A percentile compares a stretch with the other conserved stretches of the same genome.
Evolutionary conservation across 768 basidiomycete genomes (phyloP).

Genomic region (Amanita polypyramis): DNA sequence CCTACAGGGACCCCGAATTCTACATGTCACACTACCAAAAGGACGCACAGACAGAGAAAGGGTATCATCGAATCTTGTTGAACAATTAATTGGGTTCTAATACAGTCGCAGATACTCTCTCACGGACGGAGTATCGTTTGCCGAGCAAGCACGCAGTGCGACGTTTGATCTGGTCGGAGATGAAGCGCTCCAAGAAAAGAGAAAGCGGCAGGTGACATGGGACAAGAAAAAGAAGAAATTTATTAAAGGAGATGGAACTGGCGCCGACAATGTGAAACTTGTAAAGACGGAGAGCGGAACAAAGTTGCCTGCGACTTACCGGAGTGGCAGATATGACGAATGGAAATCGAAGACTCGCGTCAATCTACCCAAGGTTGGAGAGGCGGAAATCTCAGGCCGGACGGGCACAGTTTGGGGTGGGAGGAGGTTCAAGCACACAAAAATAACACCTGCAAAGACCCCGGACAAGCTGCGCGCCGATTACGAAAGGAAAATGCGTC

Average conservation of each 20-base stretch:
- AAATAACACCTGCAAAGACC: constrained; percentile 54
- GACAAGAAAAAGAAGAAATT: constrained; percentile 97
- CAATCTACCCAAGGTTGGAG: constrained; percentile 75
- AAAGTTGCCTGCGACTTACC: constrained; percentile 83
- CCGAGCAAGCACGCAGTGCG: constrained; percentile 68
- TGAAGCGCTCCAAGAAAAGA: constrained; percentile 49
- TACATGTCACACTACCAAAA: constrained; percentile 92
- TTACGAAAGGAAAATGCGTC: constrained; percentile 66
- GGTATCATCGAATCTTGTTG: constrained; percentile 37
- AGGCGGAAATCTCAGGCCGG: constrained; percentile 44
- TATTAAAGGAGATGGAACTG: constrained; percentile 72
- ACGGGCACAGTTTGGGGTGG: constrained; percentile 35
- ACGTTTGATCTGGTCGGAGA: constrained; percentile 81
- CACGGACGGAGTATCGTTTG: constrained; percentile 78
- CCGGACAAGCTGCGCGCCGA: constrained; percentile 62
- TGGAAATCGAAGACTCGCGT: constrained; percentile 78
- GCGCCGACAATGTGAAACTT: constrained; percentile 89
- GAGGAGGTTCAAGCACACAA: constrained; percentile 67
- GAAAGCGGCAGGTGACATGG: constrained; percentile 70
- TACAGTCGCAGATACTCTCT: constrained; percentile 64
- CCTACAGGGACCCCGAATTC: constrained; percentile 72
- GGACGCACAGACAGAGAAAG: constrained; percentile 80
- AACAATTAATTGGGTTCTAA: not conserved
- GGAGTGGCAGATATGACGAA: constrained; percentile 89
- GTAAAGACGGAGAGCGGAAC: constrained; percentile 90